These are phyloP conservation scores for Garcia nutans DNA, from an alignment of 345 rosid genomes.

Conservation along the genomic window DNA sequence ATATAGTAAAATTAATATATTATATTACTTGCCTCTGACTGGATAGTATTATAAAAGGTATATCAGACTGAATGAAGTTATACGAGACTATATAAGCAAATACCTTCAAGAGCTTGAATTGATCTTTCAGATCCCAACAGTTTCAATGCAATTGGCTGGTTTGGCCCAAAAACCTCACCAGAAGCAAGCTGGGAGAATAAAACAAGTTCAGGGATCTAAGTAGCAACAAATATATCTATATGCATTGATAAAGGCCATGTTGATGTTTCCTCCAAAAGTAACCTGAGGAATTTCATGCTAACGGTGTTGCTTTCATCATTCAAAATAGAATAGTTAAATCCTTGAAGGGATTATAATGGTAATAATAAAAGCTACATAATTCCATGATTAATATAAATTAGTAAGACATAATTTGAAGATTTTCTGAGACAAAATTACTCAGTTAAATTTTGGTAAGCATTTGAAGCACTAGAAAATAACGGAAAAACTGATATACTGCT, in stretches of 20 bases:
- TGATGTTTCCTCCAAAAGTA: not conserved
- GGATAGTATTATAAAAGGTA: not conserved
- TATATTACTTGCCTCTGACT: not conserved
- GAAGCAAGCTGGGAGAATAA: constrained; percentile 72
- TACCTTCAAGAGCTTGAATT: constrained; percentile 93
- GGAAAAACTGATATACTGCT: not conserved
- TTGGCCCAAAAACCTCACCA: constrained; percentile 86
- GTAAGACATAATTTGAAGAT: not conserved
- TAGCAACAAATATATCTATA: not conserved
- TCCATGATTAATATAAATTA: not conserved
- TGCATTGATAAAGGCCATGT: not conserved
- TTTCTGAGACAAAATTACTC: not conserved
- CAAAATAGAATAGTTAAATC: not conserved
- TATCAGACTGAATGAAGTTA: not conserved
- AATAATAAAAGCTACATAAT: not conserved
- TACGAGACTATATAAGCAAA: not conserved
- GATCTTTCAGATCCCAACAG: constrained; percentile 95
- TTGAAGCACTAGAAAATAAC: not conserved
- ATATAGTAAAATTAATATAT: not conserved
- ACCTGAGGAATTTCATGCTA: not conserved
- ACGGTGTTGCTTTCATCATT: not conserved
- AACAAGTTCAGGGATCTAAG: constrained; percentile 12
- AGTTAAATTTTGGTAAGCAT: not conserved
- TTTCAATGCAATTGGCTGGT: constrained; percentile 88
- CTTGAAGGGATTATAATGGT: not conserved